Evolutionary conservation across 2,329 filamentous ascomycete species (phyloP), one percentile per base, ranked within the genome.

Genomic region (Neofusicoccum cordaticola): DNA sequence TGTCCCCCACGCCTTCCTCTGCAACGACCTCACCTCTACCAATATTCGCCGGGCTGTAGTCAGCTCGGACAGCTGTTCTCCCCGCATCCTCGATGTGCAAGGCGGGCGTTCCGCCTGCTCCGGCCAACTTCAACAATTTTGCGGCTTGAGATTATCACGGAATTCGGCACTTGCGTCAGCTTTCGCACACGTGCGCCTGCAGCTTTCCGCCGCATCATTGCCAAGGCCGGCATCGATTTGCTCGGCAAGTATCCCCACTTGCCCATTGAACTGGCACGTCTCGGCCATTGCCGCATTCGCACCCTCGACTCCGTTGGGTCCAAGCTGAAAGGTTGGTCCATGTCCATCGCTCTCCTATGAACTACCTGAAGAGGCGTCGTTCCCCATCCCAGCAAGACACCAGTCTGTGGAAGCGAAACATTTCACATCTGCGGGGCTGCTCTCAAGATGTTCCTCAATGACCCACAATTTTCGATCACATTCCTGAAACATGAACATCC

Each of bases 171-270:
- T 34, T 19, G 17, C 37, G 31, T 56, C 52, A 56, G 37, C 52
- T 8, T 56, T 22, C 53, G 39, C 41, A 58, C 53, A 58, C 53
- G 53, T 58, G 53, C 53, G 44, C 39, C 53, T 58, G 53, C 53
- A 58, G 53, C 53, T 58, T 58, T 22, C 53, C 39, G 53, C 39
- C 22, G 39, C 39, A 58, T 44, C 53, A 35, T 58, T 37, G 53
- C 53, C 53, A 45, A 58, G 53, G 15, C 52, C 17, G n/a, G 44
- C 53, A 9, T 22, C 53, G 27, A 44, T 44, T 58, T 45, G 37
- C 22, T 44, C 27, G 39, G 39, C 12, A 58, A 41, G 19, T 15
- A 42, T 19, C 53, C 44, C 53, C 53, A 45, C 53, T 41, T 58
- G 22, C 15, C 39, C 27, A 31, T 44, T 58, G 53, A 45, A 34